Conservation (phyloP, 768 basidiomycete genomes). For the Pisolithus albus region DNA sequence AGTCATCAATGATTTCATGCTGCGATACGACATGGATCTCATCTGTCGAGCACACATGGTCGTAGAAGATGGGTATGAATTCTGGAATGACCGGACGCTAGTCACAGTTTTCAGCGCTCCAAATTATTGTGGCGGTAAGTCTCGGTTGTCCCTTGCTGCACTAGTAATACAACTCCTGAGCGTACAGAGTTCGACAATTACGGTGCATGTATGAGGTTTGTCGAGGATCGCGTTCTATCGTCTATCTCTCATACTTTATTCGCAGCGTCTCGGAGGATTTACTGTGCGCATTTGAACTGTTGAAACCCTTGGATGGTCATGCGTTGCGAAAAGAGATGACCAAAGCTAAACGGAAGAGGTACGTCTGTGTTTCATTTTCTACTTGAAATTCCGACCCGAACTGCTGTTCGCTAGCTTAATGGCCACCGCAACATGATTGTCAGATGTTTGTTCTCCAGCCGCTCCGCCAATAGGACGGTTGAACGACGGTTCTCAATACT, state of each 20-base stretch:
- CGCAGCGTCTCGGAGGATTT: constrained; percentile 91
- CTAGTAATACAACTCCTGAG: constrained; percentile 14
- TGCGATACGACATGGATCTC: constrained; percentile 95
- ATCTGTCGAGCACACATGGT: constrained; percentile 99
- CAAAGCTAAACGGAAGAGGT: constrained; percentile 98
- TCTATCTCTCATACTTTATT: constrained; percentile 9
- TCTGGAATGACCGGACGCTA: constrained; percentile 97
- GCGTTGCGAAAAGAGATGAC: constrained; percentile 98
- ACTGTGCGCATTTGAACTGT: constrained; percentile 92
- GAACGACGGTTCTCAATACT: constrained; percentile 3
- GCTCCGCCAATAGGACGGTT: constrained; percentile 1
- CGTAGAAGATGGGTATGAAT: constrained; percentile 98
- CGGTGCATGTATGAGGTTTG: constrained; percentile 88
- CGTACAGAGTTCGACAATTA: constrained; percentile 86
- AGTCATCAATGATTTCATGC: constrained; percentile 93
- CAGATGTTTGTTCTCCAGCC: not conserved
- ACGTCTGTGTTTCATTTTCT: not conserved
- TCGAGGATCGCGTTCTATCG: not conserved
- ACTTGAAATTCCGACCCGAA: constrained; percentile 1
- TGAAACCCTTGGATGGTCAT: constrained; percentile 92
- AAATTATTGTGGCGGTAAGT: constrained; percentile 91
- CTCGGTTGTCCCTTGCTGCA: constrained; percentile 1
- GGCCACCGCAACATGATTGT: constrained; percentile 27
- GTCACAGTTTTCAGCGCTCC: constrained; percentile 99
- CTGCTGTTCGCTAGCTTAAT: constrained; percentile 19